Base-by-base conservation (phyloP, 2,329 filamentous ascomycete species). In the Aspergillus fijiensis region DNA sequence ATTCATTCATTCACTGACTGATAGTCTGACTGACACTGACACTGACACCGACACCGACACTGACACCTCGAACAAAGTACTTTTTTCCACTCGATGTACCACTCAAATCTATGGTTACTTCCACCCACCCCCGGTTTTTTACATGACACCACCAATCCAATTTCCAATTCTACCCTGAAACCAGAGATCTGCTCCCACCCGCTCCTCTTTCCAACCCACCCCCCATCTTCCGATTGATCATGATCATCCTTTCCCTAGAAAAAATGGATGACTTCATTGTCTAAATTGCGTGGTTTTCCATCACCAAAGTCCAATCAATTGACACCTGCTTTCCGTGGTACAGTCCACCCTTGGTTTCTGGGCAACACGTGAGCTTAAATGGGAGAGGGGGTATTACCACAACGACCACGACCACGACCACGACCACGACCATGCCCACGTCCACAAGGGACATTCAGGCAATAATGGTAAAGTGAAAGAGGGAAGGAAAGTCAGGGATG, bases 51-150 rank as follows among this genome's bases (percentile, higher is more conserved):
- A 42, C 39, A 42, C 39, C 19, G 39, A 42, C 39, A 42, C 39
- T 45, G 39, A 45, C 39, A 45, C 39, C 16, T 1, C 16, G 39
- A 45, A 45, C 39, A 45, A 45, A 45, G 47, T 58, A 60, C 60
- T 60, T 56, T 53, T 60, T 51, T 27, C 33, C 14, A 35, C 33
- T 35, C 27, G 7, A 29, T 7, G 27, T 29, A 29, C 33, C 33
- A 35, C 12, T 5, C 33, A 35, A 11, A 14, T 35, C 33, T 35
- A 10, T 35, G 27, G 27, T 29, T 29, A 29, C 27, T 29, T 2
- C 27, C 27, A 29, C 27, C 7, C 27, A 29, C 27, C 9, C 27
- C 27, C 25, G 5, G 7, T 10, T 10, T 9, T 29, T 9, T 29
- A 11, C 14, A 45, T 45, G 39, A 45, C 39, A 45, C 39, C 39